Conservation (phyloP, 2,329 filamentous ascomycete genomes). For the Calonectria pauciramosa region DNA sequence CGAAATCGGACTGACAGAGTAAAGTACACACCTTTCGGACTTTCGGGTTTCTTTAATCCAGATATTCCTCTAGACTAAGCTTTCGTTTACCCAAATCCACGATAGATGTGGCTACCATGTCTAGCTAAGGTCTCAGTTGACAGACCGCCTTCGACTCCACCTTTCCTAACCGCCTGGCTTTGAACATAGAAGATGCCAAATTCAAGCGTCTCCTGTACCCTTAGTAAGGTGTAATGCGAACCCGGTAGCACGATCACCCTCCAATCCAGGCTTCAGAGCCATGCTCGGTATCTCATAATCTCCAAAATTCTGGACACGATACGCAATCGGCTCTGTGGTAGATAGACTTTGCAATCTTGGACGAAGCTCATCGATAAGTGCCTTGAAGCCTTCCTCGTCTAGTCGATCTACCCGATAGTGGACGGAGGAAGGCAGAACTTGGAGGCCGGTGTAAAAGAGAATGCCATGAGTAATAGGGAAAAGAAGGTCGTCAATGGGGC, state of each 20-base stretch:
- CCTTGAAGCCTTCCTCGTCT: neutral
- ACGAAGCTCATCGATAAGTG: conserved; percentile 6
- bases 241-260: neutral
- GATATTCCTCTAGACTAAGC: too few relatives aligned
- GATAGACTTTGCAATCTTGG: conserved; percentile 18
- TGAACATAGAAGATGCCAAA: too few relatives aligned
- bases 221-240: conserved; percentile 14
- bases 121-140: too few relatives aligned
- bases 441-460: conserved; percentile 25
- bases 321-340: conserved; percentile 14
- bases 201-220: too few relatives aligned
- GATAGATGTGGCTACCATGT: too few relatives aligned
- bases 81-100: too few relatives aligned
- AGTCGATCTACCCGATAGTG: conserved; percentile 20
- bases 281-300: conserved; percentile 32
- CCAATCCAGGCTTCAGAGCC: conserved; percentile 15
- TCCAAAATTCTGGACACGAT: conserved; percentile 23
- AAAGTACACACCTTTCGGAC: too few relatives aligned
- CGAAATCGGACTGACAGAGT: too few relatives aligned
- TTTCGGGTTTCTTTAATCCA: too few relatives aligned
- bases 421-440: conserved; percentile 27
- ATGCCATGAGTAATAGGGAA: conserved; percentile 29
- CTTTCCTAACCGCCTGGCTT: too few relatives aligned
- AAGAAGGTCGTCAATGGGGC: conserved; percentile 29
- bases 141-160: too few relatives aligned